Percentiles rank a stretch among this genome's conserved stretches.
These are phyloP conservation scores for Boletus semigastroideus DNA, from an alignment of 1,284 basidiomycete species.

Conservation along the genomic window DNA sequence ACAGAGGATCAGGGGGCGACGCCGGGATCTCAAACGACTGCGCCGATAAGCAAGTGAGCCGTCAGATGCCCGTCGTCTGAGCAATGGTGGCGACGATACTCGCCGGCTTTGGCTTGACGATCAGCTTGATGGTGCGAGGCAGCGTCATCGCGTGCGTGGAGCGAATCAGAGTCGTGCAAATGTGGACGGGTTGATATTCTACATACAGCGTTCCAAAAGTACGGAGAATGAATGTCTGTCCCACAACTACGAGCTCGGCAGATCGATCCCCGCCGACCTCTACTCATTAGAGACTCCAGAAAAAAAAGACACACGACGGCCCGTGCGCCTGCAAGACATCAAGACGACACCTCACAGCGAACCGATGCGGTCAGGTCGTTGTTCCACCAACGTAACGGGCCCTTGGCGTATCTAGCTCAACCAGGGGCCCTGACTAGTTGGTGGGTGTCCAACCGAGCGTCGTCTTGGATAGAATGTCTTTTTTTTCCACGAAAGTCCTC, in stretches of 20 bases:
- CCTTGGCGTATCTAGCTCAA: constrained; percentile 34
- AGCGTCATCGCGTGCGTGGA: constrained; percentile 10
- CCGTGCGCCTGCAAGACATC: constrained; percentile 42
- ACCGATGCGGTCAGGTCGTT: constrained; percentile 35
- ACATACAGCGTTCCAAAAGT: no score
- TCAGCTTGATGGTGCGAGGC: constrained; percentile 19
- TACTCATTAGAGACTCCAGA: constrained; percentile 53
- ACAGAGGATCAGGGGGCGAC: constrained; percentile 27
- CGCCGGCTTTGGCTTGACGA: constrained; percentile 31
- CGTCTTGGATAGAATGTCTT: no score
- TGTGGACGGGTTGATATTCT: no score
- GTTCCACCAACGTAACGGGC: constrained; percentile 62
- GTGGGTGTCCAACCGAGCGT: constrained; percentile 32
- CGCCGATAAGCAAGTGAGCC: not conserved
- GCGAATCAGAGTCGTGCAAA: not conserved
- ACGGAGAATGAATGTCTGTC: constrained; percentile 44
- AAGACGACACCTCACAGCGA: constrained; percentile 49
- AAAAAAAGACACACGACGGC: constrained; percentile 32
- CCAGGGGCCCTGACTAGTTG: constrained; percentile 55
- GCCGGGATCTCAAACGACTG: constrained; percentile 29
- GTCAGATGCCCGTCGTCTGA: not conserved
- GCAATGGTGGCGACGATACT: constrained; percentile 8
- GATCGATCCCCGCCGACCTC: constrained; percentile 38
- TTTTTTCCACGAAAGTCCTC: no score
- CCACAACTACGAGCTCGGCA: constrained; percentile 56